Evolutionary conservation across 2,329 filamentous ascomycete species (phyloP).

Genomic region (Ophiostoma himal-ulmi): DNA sequence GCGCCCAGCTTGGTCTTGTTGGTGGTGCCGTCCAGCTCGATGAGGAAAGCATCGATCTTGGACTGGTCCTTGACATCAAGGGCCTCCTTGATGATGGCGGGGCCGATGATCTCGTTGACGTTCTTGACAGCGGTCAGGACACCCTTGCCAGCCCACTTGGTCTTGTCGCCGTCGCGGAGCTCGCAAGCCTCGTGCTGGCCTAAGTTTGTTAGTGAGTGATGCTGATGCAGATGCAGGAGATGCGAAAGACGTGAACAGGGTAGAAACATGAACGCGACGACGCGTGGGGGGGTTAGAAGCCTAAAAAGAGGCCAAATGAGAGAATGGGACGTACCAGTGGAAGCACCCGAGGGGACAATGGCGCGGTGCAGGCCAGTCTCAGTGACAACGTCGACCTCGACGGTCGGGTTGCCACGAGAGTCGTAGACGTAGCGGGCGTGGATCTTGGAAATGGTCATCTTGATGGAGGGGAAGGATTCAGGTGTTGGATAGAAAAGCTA

Average conservation of each 20-base stretch:
- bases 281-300: neutral
- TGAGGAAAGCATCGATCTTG: conserved; percentile 76
- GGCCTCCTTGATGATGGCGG: conserved; percentile 74
- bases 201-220: conserved; percentile 33
- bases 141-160: conserved; percentile 81
- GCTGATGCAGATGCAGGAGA: neutral
- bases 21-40: conserved; percentile 73
- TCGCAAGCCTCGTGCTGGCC: conserved; percentile 87
- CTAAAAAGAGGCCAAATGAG: neutral
- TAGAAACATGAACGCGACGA: neutral
- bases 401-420: conserved; percentile 96
- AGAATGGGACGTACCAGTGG: conserved; percentile 62
- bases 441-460: conserved; percentile 85
- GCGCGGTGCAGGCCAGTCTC: conserved; percentile 95
- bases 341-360: conserved; percentile 94
- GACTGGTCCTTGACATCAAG: conserved; percentile 83
- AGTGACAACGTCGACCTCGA: conserved; percentile 95
- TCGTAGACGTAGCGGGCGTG: conserved; percentile 96
- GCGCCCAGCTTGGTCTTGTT: conserved; percentile 87
- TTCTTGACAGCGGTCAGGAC: conserved; percentile 80
- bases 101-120: conserved; percentile 75
- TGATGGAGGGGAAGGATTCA: conserved; percentile 35
- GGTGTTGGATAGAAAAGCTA: conserved; percentile 13
- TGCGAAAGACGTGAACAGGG: too few relatives aligned
- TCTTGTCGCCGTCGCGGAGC: conserved; percentile 84